These are phyloP conservation scores for Luvunga scandens DNA, from an alignment of 345 rosid species.

Conservation along the genomic window DNA sequence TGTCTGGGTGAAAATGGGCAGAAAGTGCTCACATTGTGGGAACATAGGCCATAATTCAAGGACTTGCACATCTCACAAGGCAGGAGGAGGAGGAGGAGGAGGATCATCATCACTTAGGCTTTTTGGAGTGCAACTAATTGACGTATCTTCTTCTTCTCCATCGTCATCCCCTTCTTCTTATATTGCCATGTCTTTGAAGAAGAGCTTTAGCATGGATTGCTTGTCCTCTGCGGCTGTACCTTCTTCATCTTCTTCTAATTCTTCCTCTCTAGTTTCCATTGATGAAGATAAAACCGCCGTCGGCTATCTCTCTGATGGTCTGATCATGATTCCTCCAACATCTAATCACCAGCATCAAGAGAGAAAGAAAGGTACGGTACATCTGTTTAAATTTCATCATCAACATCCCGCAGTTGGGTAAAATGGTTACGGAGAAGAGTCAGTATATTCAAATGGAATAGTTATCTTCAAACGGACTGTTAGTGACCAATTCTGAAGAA, in stretches of 20 bases:
- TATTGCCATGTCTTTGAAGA: slow-evolving; percentile 25
- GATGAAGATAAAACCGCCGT: slow-evolving; percentile 32
- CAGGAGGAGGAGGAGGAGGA: not conserved
- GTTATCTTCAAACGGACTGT: too few relatives aligned
- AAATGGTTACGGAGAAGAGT: too few relatives aligned
- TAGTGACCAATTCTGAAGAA: too few relatives aligned
- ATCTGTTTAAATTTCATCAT: too few relatives aligned
- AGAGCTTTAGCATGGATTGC: slow-evolving; percentile 59
- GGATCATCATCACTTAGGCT: slow-evolving; percentile 26
- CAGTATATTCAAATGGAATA: too few relatives aligned
- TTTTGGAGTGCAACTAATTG: slow-evolving; percentile 55
- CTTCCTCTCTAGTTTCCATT: slow-evolving; percentile 31
- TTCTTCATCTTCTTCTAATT: slow-evolving; percentile 27
- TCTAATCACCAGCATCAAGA: slow-evolving; percentile 18
- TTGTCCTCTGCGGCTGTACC: slow-evolving; percentile 27
- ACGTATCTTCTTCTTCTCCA: slow-evolving; percentile 21
- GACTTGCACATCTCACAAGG: slow-evolving; percentile 40
- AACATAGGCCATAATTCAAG: slow-evolving; percentile 66
- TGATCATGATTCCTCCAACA: slow-evolving; percentile 10
- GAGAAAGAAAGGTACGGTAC: slow-evolving; percentile 42
- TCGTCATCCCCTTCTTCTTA: slow-evolving; percentile 17
- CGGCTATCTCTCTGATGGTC: slow-evolving; percentile 47
- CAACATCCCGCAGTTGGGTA: too few relatives aligned
- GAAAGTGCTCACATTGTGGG: slow-evolving; percentile 72
- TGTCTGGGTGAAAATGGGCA: slow-evolving; percentile 45